Evolutionary conservation across 2,329 filamentous ascomycete species (phyloP).

Genomic region (Pseudogymnoascus sp.): DNA sequence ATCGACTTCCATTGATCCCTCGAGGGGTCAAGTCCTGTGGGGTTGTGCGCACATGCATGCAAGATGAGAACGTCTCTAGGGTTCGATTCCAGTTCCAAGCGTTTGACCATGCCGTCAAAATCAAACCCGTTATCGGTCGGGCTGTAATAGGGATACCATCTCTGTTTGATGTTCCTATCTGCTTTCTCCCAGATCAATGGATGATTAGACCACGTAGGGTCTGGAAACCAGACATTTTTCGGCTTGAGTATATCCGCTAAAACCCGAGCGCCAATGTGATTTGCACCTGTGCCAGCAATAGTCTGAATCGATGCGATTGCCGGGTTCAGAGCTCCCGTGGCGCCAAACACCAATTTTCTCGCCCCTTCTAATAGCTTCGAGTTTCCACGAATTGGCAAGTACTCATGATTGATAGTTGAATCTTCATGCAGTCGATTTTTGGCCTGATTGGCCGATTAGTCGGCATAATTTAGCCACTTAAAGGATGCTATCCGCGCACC

Average conservation of each 20-base stretch:
- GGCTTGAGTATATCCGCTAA: slow-evolving; percentile 31
- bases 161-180: slow-evolving; percentile 28
- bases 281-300: slow-evolving; percentile 37
- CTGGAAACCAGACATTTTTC: slow-evolving; percentile 32
- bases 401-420: slow-evolving; percentile 29
- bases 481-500: slow-evolving; percentile 16
- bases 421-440: background rate
- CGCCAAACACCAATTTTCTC: slow-evolving; percentile 29
- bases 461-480: background rate
- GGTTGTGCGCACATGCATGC: slow-evolving; percentile 40
- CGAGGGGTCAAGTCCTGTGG: slow-evolving; percentile 36
- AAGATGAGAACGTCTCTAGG: slow-evolving; percentile 29
- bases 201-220: slow-evolving; percentile 39
- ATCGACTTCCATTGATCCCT: slow-evolving; percentile 30
- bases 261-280: slow-evolving; percentile 19
- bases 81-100: slow-evolving; percentile 25
- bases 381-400: slow-evolving; percentile 33
- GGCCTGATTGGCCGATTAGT: background rate
- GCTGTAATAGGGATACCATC: slow-evolving; percentile 33
- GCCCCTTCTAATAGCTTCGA: slow-evolving; percentile 30
- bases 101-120: slow-evolving; percentile 27
- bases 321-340: slow-evolving; percentile 18
- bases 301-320: slow-evolving; percentile 34
- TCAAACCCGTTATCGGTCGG: slow-evolving; percentile 25
- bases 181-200: slow-evolving; percentile 31